Percentiles rank a stretch among this genome's conserved stretches.
phyloP scores from a whole-genome alignment of 495 filamentous ascomycete species.

The Penicillium steckii region DNA sequence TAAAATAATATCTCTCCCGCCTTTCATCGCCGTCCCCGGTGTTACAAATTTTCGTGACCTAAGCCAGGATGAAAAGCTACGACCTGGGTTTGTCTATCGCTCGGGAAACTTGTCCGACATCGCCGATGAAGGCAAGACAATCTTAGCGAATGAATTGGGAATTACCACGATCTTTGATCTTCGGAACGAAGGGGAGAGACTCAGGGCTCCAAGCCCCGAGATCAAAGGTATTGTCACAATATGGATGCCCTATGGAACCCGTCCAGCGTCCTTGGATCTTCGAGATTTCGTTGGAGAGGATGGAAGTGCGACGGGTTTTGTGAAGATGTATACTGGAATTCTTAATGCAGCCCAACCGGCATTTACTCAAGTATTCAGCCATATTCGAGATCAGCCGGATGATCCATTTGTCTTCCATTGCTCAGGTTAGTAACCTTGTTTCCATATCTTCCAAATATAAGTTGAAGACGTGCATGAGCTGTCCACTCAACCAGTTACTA shows the following conservation, averaged over 20 bases:
- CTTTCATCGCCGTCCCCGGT: constrained; percentile 53
- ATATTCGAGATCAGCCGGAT: constrained; percentile 37
- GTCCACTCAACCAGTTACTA: not conserved
- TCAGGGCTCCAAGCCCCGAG: constrained; percentile 34
- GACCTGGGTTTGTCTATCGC: constrained; percentile 49
- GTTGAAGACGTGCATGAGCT: not conserved
- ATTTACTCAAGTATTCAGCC: constrained; percentile 34
- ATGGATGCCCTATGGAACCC: constrained; percentile 39
- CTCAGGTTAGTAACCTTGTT: constrained; percentile 44
- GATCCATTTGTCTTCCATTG: constrained; percentile 57
- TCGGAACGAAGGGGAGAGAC: constrained; percentile 55
- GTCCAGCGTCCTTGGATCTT: constrained; percentile 31
- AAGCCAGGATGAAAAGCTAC: constrained; percentile 43
- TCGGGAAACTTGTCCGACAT: constrained; percentile 48
- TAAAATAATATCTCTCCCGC: constrained; percentile 36
- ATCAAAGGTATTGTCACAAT: constrained; percentile 45
- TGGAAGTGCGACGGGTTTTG: constrained; percentile 51
- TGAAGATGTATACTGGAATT: constrained; percentile 53
- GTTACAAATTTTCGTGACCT: constrained; percentile 54
- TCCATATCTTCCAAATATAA: not conserved
- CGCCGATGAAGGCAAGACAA: constrained; percentile 47
- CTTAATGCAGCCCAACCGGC: constrained; percentile 32
- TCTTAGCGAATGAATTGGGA: constrained; percentile 46
- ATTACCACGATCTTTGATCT: constrained; percentile 66
- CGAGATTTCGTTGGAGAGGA: constrained; percentile 61